A percentile compares a stretch with the other conserved stretches of the same genome.
phyloP scores from a whole-genome alignment of 371 early-diverging fungal genomes.

The Sanchytrium tribonematis region DNA sequence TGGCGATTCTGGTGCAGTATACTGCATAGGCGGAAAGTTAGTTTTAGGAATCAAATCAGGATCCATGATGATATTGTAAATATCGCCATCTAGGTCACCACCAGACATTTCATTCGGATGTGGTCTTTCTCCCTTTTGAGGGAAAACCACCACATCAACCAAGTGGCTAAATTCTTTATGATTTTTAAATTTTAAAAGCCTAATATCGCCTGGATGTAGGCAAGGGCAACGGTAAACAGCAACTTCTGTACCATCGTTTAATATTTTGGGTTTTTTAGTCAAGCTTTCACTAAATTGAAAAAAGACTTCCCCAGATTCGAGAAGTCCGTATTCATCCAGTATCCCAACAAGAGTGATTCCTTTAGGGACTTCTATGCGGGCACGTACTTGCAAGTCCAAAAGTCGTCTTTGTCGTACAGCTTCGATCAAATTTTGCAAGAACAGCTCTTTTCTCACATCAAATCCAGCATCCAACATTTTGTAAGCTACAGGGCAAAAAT shows the following conservation, averaged over 20 bases:
- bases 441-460: constrained; percentile 28
- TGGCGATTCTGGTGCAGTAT: constrained; percentile 13
- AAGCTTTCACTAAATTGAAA: constrained; percentile 13
- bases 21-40: constrained; percentile 28
- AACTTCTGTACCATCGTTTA: constrained; percentile 15
- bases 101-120: constrained; percentile 52
- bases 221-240: constrained; percentile 37
- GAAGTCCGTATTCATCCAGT: constrained; percentile 33
- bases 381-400: constrained; percentile 32
- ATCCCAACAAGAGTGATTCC: constrained; percentile 43
- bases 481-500: too few relatives aligned
- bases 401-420: constrained; percentile 22
- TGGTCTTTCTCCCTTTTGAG: constrained; percentile 34
- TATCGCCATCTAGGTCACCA: constrained; percentile 64
- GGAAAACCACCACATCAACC: constrained; percentile 46
- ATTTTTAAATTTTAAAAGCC: constrained; percentile 34
- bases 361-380: constrained; percentile 31
- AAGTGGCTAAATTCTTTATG: constrained; percentile 24
- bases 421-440: constrained; percentile 23
- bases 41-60: constrained; percentile 21
- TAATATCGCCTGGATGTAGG: constrained; percentile 56
- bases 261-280: constrained; percentile 4
- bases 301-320: constrained; percentile 39
- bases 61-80: constrained; percentile 32
- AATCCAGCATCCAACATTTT: constrained; percentile 23